These are phyloP conservation scores for Plasmodium malariae DNA, from an alignment of 169 alveolate species.

Conservation along the genomic window DNA sequence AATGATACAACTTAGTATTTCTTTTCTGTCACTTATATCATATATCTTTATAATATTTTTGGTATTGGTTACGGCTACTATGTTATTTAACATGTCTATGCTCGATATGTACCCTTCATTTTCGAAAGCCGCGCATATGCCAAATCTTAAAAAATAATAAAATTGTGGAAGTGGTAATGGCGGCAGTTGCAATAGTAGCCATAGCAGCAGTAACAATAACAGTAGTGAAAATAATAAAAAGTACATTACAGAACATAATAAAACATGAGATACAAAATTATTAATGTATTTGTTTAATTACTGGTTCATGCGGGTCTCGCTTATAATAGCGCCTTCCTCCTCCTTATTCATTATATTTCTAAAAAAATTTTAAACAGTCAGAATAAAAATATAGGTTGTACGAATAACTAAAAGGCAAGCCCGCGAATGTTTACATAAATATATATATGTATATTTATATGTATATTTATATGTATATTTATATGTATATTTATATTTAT, in stretches of 20 bases:
- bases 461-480: not conserved
- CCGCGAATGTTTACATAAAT: not conserved
- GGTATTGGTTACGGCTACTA: conserved; percentile 45
- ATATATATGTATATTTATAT: not conserved
- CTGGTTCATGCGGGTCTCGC: not conserved
- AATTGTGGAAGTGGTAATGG: not conserved
- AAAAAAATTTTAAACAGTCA: not conserved
- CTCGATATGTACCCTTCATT: conserved; percentile 66
- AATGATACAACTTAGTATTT: conserved; percentile 37
- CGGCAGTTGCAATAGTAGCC: too few species aligned
- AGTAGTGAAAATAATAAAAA: not conserved
- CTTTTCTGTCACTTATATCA: conserved; percentile 49
- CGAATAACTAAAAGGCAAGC: too few species aligned
- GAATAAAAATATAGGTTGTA: not conserved
- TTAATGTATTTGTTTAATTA: not conserved
- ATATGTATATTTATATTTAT: too few species aligned
- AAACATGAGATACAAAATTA: not conserved
- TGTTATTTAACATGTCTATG: conserved; percentile 45
- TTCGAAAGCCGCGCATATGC: conserved; percentile 35
- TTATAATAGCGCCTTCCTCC: not conserved
- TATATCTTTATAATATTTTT: conserved; percentile 47
- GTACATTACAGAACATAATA: not conserved
- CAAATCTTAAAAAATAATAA: conserved; percentile 21
- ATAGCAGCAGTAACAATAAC: not conserved
- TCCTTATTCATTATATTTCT: not conserved